Percentiles rank a stretch among this genome's conserved stretches.
Conservation (phyloP, 441 rosid genomes). For the Viola pubescens region DNA sequence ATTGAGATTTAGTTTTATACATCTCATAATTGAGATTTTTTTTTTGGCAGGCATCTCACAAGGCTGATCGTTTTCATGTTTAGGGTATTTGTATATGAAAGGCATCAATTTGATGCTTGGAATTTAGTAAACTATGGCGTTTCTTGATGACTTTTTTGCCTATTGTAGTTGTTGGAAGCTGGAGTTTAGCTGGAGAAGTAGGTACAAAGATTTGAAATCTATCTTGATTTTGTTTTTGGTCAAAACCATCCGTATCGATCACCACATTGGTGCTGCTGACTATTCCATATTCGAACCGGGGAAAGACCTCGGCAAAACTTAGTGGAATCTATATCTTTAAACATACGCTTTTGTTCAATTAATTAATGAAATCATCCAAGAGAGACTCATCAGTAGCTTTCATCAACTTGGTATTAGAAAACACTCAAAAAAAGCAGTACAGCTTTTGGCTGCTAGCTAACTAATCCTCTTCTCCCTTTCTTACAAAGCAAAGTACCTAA, state of each 20-base stretch:
- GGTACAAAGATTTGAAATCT: neutral
- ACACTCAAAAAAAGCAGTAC: neutral
- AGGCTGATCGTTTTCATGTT: neutral
- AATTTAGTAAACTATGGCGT: neutral
- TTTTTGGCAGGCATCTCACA: no score
- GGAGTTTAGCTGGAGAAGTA: conserved; percentile 1
- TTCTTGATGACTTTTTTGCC: neutral
- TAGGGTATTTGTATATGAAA: neutral
- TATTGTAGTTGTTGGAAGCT: conserved; percentile 15
- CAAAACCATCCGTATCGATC: no score
- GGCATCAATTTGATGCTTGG: neutral
- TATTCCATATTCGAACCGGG: no score
- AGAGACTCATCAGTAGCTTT: conserved; percentile 15
- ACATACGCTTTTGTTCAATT: conserved; percentile 17
- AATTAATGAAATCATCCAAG: conserved; percentile 18
- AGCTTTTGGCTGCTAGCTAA: conserved; percentile 7
- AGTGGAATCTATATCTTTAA: conserved; percentile 9
- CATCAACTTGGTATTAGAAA: neutral
- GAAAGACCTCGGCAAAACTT: neutral
- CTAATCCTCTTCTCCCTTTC: conserved; percentile 22
- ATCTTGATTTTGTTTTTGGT: no score
- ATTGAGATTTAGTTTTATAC: neutral
- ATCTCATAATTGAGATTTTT: neutral
- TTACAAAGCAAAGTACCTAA: conserved; percentile 21
- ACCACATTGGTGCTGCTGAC: no score